Base-by-base conservation (phyloP, 1,284 basidiomycete genomes). In the Neonothopanus nambi region DNA sequence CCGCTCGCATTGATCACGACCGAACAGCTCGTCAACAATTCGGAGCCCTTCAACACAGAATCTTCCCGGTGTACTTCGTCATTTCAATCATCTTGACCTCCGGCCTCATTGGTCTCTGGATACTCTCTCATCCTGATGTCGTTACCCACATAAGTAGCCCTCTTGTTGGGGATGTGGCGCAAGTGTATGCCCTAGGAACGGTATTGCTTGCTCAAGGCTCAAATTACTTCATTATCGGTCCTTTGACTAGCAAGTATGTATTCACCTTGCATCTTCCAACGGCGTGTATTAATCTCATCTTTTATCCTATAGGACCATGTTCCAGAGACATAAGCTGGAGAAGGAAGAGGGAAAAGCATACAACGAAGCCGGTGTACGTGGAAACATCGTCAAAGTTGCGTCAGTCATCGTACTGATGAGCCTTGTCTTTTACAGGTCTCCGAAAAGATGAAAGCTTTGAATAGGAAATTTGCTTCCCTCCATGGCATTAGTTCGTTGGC, bases 21-120 rank as follows among this genome's bases (percentile, higher is more conserved):
- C 18, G 40, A 26, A 17, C 61, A 84, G 82, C 88, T 18, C 78
- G 84, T 47, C 82, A 87, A 51, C 83, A 87, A 56, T 93, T 93
- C 60, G 82, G 86, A n/a, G 72, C 78, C 39, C 78, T 94, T 35
- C 90, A 93, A 66, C 82, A 88, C 62, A 79, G 79, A 60, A 80
- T 79, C 0, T 89, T 91, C 69, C 89, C 91, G 1, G 67, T 87
- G 53, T 93, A 91, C 71, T 93, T 93, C 63, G 67, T 78, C 23
- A 67, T 82, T 42, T 85, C 84, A 23, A 79, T 87, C 37, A 61
- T 69, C 17, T 69, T 87, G 30, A 79, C 84, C 17, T 73, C 79
- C 0, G 69, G 71, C 12, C 75, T 93, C 23, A 70, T 91, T 39
- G 74, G 71, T 8, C 71, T 81, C 33, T 91, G 90, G 82, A 75